These are phyloP conservation scores for Syzygium malaccense DNA, from an alignment of 441 rosid genomes.

Conservation along the genomic window DNA sequence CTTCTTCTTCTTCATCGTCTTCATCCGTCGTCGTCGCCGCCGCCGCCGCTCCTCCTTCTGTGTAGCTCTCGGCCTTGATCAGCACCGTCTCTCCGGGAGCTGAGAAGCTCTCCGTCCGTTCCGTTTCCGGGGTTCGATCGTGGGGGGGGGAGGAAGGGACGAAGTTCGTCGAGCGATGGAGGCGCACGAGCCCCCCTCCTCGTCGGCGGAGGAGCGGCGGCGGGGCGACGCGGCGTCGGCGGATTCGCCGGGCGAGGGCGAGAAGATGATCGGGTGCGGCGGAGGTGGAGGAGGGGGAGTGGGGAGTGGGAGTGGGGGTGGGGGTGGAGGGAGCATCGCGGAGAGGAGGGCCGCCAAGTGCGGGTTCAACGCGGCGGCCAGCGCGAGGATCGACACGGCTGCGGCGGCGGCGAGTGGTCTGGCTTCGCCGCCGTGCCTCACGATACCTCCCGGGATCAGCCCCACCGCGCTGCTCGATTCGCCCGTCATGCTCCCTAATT, in stretches of 20 bases:
- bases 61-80: neutral
- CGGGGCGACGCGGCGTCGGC: slow-evolving; percentile 10
- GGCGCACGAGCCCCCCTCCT: neutral
- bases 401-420: neutral
- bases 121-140: too few relatives aligned
- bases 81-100: neutral
- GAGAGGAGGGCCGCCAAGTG: slow-evolving; percentile 54
- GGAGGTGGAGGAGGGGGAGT: neutral
- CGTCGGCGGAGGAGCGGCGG: neutral
- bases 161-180: neutral
- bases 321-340: slow-evolving; percentile 31
- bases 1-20: neutral
- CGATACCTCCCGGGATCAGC: slow-evolving; percentile 53
- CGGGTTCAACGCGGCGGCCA: slow-evolving; percentile 41
- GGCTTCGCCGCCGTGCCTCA: slow-evolving; percentile 27
- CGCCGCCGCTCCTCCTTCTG: neutral
- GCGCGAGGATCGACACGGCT: slow-evolving; percentile 23
- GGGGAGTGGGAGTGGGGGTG: slow-evolving; percentile 10
- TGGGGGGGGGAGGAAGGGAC: too few relatives aligned
- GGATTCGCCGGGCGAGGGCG: slow-evolving; percentile 6
- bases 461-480: slow-evolving; percentile 58
- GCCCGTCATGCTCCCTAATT: slow-evolving; percentile 43
- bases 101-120: neutral
- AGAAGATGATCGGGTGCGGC: slow-evolving; percentile 8
- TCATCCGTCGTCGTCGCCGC: neutral